Evolutionary conservation across 495 filamentous ascomycete genomes (phyloP), one percentile per base, ranked within the genome.

Genomic region (Hypoxylon lienhwacheense): DNA sequence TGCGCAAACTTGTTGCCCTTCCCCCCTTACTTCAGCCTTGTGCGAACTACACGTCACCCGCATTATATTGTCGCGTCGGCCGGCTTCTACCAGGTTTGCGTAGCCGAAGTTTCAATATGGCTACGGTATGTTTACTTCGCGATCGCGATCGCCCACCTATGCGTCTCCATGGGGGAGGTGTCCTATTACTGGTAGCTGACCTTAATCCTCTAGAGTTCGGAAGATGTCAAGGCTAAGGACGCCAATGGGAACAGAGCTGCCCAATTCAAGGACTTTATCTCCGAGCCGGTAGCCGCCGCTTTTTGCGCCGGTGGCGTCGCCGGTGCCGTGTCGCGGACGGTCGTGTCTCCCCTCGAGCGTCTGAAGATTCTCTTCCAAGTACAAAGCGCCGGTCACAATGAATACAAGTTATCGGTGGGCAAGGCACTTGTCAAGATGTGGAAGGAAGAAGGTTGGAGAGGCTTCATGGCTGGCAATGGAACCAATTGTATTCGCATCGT

Each of bases 401-500:
- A 95, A 63, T 98, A 98, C 71, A 91, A 90, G 66, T 70, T 95
- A 58, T 91, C 90, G 17, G 89, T 97, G 43, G 85, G 85, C 64
- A 87, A 95, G 69, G 95, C 88, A 12, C 78, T 98, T 47, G 78
- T 69, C 44, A 97, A 97, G 73, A 98, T 98, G 85, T 93, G 91
- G 80, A 85, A 77, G 61, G 93, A 98, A 66, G 93, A 98, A 73
- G 93, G 93, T 15, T 96, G 89, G 89, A 83, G 82, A 67, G 93
- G 93, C 2, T 92, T 96, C 61, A 91, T 98, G 91, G 81, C 90
- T 55, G 93, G 93, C 21, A 98, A 98, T 67, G 93, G 93, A 45
- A 95, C 91, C 34, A 98, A 98, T 71, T 98, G 93, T 73, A 90
- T 97, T 63, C 88, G 93, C 40, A 98, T 98, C 45, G 89, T 98